Evolutionary conservation across 805 yeast species (phyloP).

Genomic region (Wickerhamomyces ciferrii): DNA sequence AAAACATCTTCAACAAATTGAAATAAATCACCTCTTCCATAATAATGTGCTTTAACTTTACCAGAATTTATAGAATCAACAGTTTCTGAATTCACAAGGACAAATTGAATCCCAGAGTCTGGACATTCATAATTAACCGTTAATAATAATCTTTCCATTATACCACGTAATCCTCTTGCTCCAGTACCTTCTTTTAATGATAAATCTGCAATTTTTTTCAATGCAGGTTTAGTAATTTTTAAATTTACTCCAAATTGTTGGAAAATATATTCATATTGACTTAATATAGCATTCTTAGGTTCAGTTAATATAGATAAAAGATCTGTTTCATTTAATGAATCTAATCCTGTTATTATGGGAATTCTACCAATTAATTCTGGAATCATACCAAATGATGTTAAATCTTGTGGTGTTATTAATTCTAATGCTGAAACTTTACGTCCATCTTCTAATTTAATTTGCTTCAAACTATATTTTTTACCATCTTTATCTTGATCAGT

Average conservation of each 20-base stretch:
- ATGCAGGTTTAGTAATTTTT: conserved; percentile 42
- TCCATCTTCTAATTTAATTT: conserved; percentile 32
- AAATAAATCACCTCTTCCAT: conserved; percentile 37
- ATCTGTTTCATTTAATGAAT: conserved; percentile 39
- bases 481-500: conserved; percentile 3
- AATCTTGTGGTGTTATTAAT: conserved; percentile 43
- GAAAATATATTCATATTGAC: conserved; percentile 50
- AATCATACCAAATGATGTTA: conserved; percentile 47
- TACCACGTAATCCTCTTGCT: conserved; percentile 53
- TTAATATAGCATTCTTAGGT: conserved; percentile 49
- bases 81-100: conserved; percentile 39
- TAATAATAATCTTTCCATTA: conserved; percentile 45
- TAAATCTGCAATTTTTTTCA: conserved; percentile 39
- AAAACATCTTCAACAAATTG: conserved; percentile 34
- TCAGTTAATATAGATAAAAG: conserved; percentile 44
- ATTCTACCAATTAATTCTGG: conserved; percentile 59
- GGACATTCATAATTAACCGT: conserved; percentile 56
- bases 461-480: conserved; percentile 24
- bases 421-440: conserved; percentile 36
- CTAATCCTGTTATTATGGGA: conserved; percentile 46
- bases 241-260: conserved; percentile 46
- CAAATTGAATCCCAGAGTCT: conserved; percentile 47
- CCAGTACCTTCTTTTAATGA: conserved; percentile 53
- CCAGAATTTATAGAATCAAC: conserved; percentile 32
- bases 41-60: conserved; percentile 36